A percentile compares a stretch with the other conserved stretches of the same genome.
Conservation (phyloP, 2,329 filamentous ascomycete genomes). For the Metarhizium guizhouense region DNA sequence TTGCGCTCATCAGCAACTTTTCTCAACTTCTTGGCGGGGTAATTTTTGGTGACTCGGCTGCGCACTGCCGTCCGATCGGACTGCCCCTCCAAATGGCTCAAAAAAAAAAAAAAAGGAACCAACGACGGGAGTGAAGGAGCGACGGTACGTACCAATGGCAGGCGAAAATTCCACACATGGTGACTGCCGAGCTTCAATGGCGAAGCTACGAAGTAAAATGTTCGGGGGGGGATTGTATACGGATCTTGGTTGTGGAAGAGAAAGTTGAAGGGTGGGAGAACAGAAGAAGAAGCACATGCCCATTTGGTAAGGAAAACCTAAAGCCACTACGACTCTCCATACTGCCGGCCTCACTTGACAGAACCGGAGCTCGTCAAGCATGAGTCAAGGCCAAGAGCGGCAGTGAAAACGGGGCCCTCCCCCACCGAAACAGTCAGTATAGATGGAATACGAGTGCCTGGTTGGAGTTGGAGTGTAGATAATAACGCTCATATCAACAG, state of each 20-base stretch:
- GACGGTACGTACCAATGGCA: constrained; percentile 66
- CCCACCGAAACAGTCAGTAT: not conserved
- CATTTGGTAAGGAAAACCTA: not conserved
- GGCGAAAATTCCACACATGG: constrained; percentile 95
- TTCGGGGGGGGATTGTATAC: not conserved
- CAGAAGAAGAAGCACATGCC: not conserved
- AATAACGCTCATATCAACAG: not conserved
- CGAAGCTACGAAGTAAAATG: not conserved
- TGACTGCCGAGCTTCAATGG: constrained; percentile 28
- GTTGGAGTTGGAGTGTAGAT: not conserved
- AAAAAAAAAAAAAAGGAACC: not conserved
- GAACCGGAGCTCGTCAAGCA: constrained; percentile 3
- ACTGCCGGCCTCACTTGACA: not conserved
- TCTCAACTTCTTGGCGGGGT: constrained; percentile 20
- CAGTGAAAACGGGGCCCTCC: constrained; percentile 4
- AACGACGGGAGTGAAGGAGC: not conserved
- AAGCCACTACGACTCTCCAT: not conserved
- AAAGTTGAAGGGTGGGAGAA: constrained; percentile 2
- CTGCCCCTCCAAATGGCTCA: constrained; percentile 19
- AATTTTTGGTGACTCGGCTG: not conserved
- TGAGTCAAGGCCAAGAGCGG: constrained; percentile 9
- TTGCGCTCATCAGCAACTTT: constrained; percentile 7
- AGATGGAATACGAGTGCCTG: not conserved
- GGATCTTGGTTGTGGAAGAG: not conserved
- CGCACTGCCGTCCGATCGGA: constrained; percentile 10